Evolutionary conservation across 208 protist species (phyloP).

Genomic region (Wallacemonas rigidus): DNA sequence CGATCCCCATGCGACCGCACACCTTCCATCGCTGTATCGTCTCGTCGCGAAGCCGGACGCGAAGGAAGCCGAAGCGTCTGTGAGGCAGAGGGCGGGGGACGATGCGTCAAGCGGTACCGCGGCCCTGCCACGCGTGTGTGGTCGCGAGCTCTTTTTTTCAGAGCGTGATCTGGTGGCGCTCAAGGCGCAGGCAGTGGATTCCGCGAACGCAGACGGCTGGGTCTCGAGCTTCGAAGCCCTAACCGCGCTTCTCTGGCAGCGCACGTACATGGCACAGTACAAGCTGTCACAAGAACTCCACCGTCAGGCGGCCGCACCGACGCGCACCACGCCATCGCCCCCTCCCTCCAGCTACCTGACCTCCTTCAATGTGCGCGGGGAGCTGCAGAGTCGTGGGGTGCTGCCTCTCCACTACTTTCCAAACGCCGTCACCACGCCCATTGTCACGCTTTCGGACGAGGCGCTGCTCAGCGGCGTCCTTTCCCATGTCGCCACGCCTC

Average conservation of each 20-base stretch:
- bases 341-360: slow-evolving; percentile 24
- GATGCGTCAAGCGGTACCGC: neutral
- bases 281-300: neutral
- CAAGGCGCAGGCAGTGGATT: slow-evolving; percentile 14
- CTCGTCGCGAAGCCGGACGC: neutral
- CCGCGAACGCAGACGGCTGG: neutral
- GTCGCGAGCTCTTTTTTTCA: slow-evolving; percentile 31
- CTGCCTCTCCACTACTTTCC: slow-evolving; percentile 22
- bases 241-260: slow-evolving; percentile 26
- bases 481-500: slow-evolving; percentile 5
- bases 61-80: neutral
- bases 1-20: neutral
- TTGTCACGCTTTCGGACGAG: neutral
- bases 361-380: slow-evolving; percentile 22
- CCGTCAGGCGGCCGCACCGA: neutral
- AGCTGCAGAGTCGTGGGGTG: slow-evolving; percentile 8
- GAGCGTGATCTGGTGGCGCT: slow-evolving; percentile 20
- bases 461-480: slow-evolving; percentile 17
- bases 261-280: slow-evolving; percentile 23
- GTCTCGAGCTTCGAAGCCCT: slow-evolving; percentile 29
- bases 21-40: slow-evolving; percentile 2
- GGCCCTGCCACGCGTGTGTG: neutral
- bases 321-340: neutral
- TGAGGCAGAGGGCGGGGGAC: no score
- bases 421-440: slow-evolving; percentile 20